phyloP scores from a whole-genome alignment of 2,329 filamentous ascomycete genomes.

The Calonectria leucothoes region DNA sequence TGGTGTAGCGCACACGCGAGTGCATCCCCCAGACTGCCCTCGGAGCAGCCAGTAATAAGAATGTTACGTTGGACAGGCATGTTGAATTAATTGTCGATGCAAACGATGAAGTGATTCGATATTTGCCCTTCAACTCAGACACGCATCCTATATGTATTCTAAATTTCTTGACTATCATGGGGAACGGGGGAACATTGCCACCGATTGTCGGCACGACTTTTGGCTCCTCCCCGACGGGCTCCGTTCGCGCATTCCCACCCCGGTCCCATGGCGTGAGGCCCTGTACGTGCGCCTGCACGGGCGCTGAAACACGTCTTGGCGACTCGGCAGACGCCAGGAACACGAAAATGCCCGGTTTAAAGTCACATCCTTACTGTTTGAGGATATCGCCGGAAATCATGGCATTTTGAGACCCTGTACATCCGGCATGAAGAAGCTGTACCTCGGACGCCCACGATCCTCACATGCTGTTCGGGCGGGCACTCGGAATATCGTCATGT shows the following conservation, averaged over 20 bases:
- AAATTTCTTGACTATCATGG: neutral
- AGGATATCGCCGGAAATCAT: neutral
- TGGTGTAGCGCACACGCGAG: neutral
- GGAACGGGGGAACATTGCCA: neutral
- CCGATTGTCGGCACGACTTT: neutral
- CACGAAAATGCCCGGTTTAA: neutral
- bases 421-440: neutral
- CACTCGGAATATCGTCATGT: neutral
- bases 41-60: conserved; percentile 16
- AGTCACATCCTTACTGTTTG: neutral
- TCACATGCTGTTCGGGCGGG: neutral
- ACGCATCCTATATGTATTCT: neutral
- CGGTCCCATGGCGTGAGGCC: neutral
- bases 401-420: neutral
- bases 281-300: neutral
- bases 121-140: neutral
- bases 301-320: neutral
- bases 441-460: neutral
- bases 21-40: conserved; percentile 10
- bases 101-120: neutral
- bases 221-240: neutral
- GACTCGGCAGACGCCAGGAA: neutral
- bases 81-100: neutral
- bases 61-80: neutral
- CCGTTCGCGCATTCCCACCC: neutral